A percentile compares a stretch with the other conserved stretches of the same genome.
Evolutionary conservation across 495 filamentous ascomycete species (phyloP).

Genomic region (Alectoria sarmentosa): DNA sequence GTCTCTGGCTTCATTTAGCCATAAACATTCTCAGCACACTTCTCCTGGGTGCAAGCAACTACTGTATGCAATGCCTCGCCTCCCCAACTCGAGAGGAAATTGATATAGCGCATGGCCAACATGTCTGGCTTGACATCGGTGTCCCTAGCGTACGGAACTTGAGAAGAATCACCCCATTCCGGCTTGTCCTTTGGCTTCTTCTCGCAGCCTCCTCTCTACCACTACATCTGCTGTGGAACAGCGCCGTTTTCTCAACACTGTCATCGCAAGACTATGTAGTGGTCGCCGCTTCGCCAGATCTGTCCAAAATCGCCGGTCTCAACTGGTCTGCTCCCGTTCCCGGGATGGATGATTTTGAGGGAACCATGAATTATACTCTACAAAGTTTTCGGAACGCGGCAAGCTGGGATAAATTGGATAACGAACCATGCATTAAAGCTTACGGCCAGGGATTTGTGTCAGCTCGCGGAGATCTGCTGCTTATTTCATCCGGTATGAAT

Average conservation of each 20-base stretch:
- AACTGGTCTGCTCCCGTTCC: background rate
- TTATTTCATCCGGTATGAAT: background rate
- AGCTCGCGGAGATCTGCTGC: background rate
- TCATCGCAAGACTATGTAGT: background rate
- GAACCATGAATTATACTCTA: background rate
- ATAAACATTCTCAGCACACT: constrained; percentile 37
- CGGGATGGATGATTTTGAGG: background rate
- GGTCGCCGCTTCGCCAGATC: background rate
- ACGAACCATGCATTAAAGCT: background rate
- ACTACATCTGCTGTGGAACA: constrained; percentile 17
- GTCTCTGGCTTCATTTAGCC: constrained; percentile 30
- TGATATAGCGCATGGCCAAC: constrained; percentile 32
- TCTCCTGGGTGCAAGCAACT: constrained; percentile 39
- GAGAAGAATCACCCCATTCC: background rate
- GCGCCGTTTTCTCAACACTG: background rate
- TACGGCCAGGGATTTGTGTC: background rate
- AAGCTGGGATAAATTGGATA: background rate
- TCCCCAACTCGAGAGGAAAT: constrained; percentile 34
- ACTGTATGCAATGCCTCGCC: constrained; percentile 25
- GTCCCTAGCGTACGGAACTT: constrained; percentile 21
- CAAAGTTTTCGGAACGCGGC: background rate
- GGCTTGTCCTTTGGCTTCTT: constrained; percentile 12
- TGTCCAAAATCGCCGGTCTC: background rate
- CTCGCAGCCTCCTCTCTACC: constrained; percentile 12
- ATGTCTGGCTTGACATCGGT: constrained; percentile 29